Evolutionary conservation across 345 rosid species (phyloP).

Genomic region (Kandelia obovata): DNA sequence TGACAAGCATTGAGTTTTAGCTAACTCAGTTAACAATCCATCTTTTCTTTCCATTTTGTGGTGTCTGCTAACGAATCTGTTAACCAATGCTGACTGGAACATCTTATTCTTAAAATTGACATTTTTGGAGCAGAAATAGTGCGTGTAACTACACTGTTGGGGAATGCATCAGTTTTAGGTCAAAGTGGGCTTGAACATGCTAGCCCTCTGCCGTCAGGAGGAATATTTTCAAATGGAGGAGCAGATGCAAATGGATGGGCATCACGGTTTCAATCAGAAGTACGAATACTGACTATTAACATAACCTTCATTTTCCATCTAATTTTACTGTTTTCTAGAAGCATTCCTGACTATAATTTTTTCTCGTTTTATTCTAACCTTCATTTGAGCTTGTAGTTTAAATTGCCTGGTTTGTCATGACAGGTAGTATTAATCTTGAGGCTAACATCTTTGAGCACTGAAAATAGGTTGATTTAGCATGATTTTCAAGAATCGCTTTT

Average conservation of each 20-base stretch:
- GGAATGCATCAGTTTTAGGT: constrained; percentile 98
- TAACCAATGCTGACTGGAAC: constrained; percentile 86
- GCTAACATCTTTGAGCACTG: constrained; percentile 35
- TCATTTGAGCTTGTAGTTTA: constrained; percentile 43
- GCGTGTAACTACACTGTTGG: constrained; percentile 99
- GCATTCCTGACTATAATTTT: constrained; percentile 50
- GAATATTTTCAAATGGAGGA: constrained; percentile 91
- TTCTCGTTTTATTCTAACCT: constrained; percentile 47
- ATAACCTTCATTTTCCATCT: constrained; percentile 69
- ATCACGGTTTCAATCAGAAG: constrained; percentile 97
- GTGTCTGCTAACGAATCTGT: constrained; percentile 60
- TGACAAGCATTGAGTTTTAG: constrained; percentile 35
- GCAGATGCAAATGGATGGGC: constrained; percentile 90
- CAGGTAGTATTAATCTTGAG: constrained; percentile 34
- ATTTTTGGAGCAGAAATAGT: constrained; percentile 96
- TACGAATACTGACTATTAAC: constrained; percentile 98
- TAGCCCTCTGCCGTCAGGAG: constrained; percentile 90
- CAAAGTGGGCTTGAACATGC: constrained; percentile 95
- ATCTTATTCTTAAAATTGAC: constrained; percentile 94
- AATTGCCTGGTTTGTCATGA: constrained; percentile 29
- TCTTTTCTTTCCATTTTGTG: constrained; percentile 51
- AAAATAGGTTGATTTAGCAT: constrained; percentile 27
- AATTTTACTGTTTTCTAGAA: constrained; percentile 50
- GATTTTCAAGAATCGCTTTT: constrained; percentile 16
- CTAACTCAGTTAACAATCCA: constrained; percentile 53